Percentiles rank a stretch among this genome's conserved stretches.
phyloP scores from a whole-genome alignment of 2,329 filamentous ascomycete species.

The Pseudocercospora fijiensis region DNA sequence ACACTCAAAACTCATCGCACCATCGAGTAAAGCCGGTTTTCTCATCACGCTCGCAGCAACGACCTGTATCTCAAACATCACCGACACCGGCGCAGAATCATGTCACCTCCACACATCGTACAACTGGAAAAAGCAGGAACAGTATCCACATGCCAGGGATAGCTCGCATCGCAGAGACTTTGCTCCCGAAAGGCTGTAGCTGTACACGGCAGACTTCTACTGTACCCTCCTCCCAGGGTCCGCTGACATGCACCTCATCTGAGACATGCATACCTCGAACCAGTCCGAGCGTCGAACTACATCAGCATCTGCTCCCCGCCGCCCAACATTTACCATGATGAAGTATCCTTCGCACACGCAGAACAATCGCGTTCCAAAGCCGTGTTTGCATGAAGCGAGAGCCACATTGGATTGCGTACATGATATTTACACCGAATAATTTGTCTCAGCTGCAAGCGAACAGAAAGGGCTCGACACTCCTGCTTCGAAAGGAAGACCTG shows the following conservation, averaged over 20 bases:
- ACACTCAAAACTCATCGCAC: background rate
- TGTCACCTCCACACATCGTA: background rate
- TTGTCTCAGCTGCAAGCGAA: too few species aligned
- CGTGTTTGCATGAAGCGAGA: too few species aligned
- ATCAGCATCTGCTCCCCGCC: background rate
- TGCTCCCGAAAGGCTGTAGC: background rate
- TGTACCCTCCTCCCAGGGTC: background rate
- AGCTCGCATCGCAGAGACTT: background rate
- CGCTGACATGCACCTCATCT: background rate
- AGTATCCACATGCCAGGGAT: background rate
- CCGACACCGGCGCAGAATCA: background rate
- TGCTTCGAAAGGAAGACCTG: too few species aligned
- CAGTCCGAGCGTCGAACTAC: background rate
- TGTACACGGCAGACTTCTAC: background rate
- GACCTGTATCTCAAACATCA: background rate
- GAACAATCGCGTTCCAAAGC: too few species aligned
- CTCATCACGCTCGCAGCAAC: background rate
- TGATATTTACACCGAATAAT: too few species aligned
- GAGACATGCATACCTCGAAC: constrained; percentile 1
- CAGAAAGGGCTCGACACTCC: too few species aligned
- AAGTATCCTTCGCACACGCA: too few species aligned
- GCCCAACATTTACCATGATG: background rate
- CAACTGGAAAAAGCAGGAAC: background rate
- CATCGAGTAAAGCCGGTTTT: background rate
- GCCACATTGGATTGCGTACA: too few species aligned